phyloP scores from a whole-genome alignment of 1,139 yeast species.

The Saccharomyces uvarum region DNA sequence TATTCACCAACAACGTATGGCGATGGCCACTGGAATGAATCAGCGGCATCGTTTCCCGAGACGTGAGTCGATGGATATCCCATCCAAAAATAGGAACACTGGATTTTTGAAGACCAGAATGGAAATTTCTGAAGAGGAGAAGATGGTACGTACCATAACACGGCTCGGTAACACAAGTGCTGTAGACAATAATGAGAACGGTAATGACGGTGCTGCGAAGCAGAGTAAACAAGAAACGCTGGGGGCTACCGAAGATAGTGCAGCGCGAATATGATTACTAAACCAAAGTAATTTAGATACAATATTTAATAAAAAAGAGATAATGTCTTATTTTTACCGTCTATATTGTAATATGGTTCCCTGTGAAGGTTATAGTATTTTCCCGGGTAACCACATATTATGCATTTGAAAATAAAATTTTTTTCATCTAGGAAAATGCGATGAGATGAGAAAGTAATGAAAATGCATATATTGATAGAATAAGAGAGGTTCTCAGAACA shows the following conservation, averaged over 20 bases:
- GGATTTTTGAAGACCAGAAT: conserved; percentile 27
- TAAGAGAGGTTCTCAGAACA: neutral
- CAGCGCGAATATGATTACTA: neutral
- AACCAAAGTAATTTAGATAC: neutral
- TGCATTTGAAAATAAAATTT: neutral
- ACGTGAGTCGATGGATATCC: conserved; percentile 30
- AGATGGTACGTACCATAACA: conserved; percentile 7
- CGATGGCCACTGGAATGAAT: conserved; percentile 13
- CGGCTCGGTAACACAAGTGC: conserved; percentile 12
- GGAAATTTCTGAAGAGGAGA: conserved; percentile 31
- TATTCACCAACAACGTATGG: conserved; percentile 27
- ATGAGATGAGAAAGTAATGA: conserved; percentile 5
- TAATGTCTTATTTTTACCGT: neutral
- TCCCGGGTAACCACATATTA: neutral
- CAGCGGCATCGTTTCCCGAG: conserved; percentile 9
- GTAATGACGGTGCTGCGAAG: neutral
- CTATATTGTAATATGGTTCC: neutral
- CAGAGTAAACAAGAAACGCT: neutral
- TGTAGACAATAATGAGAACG: conserved; percentile 4
- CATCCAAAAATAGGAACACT: conserved; percentile 24
- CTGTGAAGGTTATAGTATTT: neutral
- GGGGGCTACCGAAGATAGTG: neutral
- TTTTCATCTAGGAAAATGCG: conserved; percentile 4
- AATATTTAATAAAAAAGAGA: conserved; percentile 1
- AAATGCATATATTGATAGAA: neutral